phyloP scores from a whole-genome alignment of 1,284 basidiomycete genomes.

The Sanghuangporus weigelae region DNA sequence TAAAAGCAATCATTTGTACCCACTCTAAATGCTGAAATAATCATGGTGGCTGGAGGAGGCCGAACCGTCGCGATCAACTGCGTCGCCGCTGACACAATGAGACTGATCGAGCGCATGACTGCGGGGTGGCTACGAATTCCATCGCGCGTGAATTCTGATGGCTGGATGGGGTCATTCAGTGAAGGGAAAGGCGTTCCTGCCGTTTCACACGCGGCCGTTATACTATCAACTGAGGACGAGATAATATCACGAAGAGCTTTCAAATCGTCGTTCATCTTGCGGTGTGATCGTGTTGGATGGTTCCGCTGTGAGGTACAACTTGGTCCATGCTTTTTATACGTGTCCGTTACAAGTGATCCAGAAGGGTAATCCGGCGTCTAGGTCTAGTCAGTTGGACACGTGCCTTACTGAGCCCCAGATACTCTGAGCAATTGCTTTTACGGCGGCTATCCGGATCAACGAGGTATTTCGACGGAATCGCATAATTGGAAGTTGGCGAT shows the following conservation, averaged over 20 bases:
- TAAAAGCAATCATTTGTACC: neutral
- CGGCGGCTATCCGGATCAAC: no score
- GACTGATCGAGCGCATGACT: slow-evolving; percentile 28
- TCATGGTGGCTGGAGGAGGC: slow-evolving; percentile 5
- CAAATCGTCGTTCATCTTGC: slow-evolving; percentile 9
- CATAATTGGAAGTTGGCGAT: no score
- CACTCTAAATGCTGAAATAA: slow-evolving; percentile 10
- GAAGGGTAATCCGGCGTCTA: no score
- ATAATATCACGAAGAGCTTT: slow-evolving; percentile 15
- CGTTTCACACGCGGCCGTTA: neutral
- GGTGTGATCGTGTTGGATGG: no score
- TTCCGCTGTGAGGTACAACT: no score
- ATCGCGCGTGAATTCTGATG: slow-evolving; percentile 12
- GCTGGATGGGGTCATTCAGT: slow-evolving; percentile 8
- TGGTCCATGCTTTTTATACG: no score
- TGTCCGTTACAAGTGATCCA: no score
- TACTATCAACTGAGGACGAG: slow-evolving; percentile 9
- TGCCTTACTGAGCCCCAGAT: no score
- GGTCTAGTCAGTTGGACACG: no score
- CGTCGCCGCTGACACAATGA: slow-evolving; percentile 18
- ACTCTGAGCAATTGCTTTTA: no score
- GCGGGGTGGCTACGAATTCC: slow-evolving; percentile 20
- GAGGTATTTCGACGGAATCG: no score
- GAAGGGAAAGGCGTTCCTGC: slow-evolving; percentile 10
- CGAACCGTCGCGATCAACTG: slow-evolving; percentile 11